Evolutionary conservation across 2,329 filamentous ascomycete species (phyloP), one percentile per base, ranked within the genome.

Genomic region (Trichoderma sp.): DNA sequence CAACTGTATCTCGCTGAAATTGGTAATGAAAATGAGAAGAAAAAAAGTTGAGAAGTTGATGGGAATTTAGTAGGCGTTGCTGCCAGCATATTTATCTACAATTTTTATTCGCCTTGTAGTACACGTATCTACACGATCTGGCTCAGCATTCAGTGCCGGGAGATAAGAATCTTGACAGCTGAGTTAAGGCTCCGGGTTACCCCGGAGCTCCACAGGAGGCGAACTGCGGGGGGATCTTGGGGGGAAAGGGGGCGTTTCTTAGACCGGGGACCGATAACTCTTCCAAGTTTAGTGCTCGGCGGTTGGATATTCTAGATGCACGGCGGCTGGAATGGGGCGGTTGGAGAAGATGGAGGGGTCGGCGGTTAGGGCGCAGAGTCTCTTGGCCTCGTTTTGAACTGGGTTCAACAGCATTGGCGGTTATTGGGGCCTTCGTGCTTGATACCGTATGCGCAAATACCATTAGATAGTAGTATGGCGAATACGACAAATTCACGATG

Each of bases 291-390:
- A 62, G 34, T 14, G 14, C 14, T n/a, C 7, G 34, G 60, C 60
- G 34, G 60, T 34, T 62, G 60, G 21, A 26, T 39, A 39, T 18
- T 62, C 21, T 26, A 26, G 32, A 62, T 34, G 24, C 21, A 24
- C 57, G 28, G 32, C 58, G 58, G 58, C n/a, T 61, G 32, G 32
- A 61, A 39, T 36, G 39, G 58, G 32, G 32, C 32, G 58, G 21
- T 34, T 39, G 34, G 21, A 39, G 21, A 60, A n/a, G 57, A 62
- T 43, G 12, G 30, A 9, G 32, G 7, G 32, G 32, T 24, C 21
- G 9, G 32, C 21, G 32, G 34, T 26, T 36, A 36, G 32, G 58
- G 32, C 32, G 32, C 58, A 62, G 32, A 39, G 92, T 3, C 85
- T 94, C 21, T 15, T 26, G 51, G 51, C 51, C 7, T 43, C 39